Conservation (phyloP, 148 eudicot species). For the Oxyria digyna region DNA sequence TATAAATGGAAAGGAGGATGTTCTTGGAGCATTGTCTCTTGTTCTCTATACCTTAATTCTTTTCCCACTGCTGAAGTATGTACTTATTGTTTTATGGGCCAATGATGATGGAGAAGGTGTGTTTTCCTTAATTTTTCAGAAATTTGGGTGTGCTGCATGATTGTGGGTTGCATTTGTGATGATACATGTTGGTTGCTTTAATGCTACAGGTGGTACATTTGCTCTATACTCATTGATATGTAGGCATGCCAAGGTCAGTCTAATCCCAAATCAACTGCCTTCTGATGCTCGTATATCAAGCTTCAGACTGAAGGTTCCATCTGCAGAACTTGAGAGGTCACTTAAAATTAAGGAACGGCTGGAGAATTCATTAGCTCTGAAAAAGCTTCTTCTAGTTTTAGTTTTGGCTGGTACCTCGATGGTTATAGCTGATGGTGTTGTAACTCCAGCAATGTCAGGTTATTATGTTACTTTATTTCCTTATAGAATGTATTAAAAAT, state of each 20-base stretch:
- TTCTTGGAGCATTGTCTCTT: constrained; percentile 84
- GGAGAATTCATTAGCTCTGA: constrained; percentile 63
- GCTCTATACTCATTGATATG: constrained; percentile 91
- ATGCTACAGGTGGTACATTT: constrained; percentile 90
- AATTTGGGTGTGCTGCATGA: not conserved
- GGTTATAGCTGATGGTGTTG: constrained; percentile 96
- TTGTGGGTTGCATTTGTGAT: constrained; percentile 9
- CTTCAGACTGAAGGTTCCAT: constrained; percentile 93
- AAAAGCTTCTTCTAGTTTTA: constrained; percentile 70
- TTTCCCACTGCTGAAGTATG: constrained; percentile 71
- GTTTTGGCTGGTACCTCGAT: constrained; percentile 97
- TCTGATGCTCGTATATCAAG: constrained; percentile 94
- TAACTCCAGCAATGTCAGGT: constrained; percentile 99
- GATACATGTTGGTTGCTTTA: constrained; percentile 4
- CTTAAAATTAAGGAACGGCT: constrained; percentile 80
- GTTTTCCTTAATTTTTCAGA: constrained; percentile 5
- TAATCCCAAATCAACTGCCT: constrained; percentile 87
- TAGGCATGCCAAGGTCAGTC: constrained; percentile 95
- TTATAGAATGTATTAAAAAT: not conserved
- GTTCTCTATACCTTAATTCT: constrained; percentile 80
- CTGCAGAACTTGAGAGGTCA: constrained; percentile 96
- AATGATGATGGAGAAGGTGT: constrained; percentile 98
- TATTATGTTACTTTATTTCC: not conserved
- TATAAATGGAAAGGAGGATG: constrained; percentile 70
- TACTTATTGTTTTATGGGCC: constrained; percentile 87